Conservation (phyloP, 2,329 filamentous ascomycete genomes). For the Drechslerella dactyloides region DNA sequence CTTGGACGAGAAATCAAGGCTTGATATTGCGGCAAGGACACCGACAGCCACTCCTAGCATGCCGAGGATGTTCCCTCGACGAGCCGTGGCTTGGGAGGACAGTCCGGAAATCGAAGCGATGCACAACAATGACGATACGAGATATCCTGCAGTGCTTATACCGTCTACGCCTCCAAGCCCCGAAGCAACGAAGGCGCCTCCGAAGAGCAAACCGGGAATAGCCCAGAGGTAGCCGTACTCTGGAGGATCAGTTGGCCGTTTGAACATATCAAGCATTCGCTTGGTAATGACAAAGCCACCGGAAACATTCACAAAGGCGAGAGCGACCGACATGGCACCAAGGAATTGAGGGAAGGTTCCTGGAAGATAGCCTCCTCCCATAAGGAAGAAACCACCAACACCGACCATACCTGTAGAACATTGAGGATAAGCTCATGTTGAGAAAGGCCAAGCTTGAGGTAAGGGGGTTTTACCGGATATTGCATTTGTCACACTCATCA, state of each 20-base stretch:
- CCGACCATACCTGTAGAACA: conserved; percentile 74
- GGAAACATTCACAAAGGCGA: conserved; percentile 87
- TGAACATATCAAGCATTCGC: conserved; percentile 92
- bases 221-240: conserved; percentile 90
- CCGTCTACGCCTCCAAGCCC: conserved; percentile 82
- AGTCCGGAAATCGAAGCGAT: conserved; percentile 81
- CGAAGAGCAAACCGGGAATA: conserved; percentile 76
- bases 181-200: conserved; percentile 79
- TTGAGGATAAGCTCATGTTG: conserved; percentile 51
- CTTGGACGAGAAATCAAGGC: conserved; percentile 79
- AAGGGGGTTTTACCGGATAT: conserved; percentile 69
- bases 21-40: conserved; percentile 79
- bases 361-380: conserved; percentile 80
- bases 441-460: neutral
- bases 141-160: conserved; percentile 83
- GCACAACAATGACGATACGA: conserved; percentile 82
- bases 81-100: conserved; percentile 80
- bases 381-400: conserved; percentile 83
- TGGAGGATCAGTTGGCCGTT: conserved; percentile 79
- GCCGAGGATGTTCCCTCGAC: conserved; percentile 83
- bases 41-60: conserved; percentile 84
- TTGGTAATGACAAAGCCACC: conserved; percentile 92
- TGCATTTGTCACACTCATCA: conserved; percentile 93
- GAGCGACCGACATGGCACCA: conserved; percentile 77
- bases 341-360: conserved; percentile 79